phyloP scores from a whole-genome alignment of 768 basidiomycete genomes.

The Rhizopogon vinicolor region DNA sequence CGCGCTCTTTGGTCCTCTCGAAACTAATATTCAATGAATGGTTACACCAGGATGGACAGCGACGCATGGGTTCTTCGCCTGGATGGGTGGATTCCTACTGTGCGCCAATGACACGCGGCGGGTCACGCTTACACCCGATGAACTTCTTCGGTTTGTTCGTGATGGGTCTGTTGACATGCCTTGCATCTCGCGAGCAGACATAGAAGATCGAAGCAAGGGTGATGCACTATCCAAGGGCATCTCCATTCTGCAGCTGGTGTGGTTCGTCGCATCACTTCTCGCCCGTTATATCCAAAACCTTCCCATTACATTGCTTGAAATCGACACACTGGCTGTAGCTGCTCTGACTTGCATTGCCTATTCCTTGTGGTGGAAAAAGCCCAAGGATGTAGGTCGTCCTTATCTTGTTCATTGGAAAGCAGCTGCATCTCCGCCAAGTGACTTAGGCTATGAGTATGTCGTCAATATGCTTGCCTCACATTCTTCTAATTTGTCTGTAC shows the following conservation, averaged over 20 bases:
- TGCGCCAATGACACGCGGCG: neutral
- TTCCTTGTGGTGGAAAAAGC: constrained; percentile 36
- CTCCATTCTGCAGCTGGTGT: constrained; percentile 28
- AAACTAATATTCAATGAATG: neutral
- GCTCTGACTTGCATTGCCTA: constrained; percentile 28
- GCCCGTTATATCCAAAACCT: constrained; percentile 18
- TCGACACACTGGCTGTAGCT: constrained; percentile 31
- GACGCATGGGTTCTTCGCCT: constrained; percentile 13
- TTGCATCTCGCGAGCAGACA: constrained; percentile 7
- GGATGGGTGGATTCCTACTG: constrained; percentile 19
- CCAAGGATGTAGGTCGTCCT: constrained; percentile 26
- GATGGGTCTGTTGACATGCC: neutral
- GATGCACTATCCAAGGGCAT: constrained; percentile 30
- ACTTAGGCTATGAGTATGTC: neutral
- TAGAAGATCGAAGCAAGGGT: constrained; percentile 27
- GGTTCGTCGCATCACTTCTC: constrained; percentile 23
- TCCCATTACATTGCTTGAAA: constrained; percentile 30
- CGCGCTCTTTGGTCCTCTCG: neutral
- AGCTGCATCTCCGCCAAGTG: neutral
- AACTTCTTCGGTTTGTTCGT: neutral
- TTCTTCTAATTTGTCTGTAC: neutral
- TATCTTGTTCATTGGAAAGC: neutral
- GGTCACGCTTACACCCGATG: neutral
- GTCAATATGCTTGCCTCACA: neutral
- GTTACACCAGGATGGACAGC: neutral